Evolutionary conservation across 140 eudicot species (phyloP), one percentile per base, ranked within the genome.

Genomic region (Bidens hawaiensis): DNA sequence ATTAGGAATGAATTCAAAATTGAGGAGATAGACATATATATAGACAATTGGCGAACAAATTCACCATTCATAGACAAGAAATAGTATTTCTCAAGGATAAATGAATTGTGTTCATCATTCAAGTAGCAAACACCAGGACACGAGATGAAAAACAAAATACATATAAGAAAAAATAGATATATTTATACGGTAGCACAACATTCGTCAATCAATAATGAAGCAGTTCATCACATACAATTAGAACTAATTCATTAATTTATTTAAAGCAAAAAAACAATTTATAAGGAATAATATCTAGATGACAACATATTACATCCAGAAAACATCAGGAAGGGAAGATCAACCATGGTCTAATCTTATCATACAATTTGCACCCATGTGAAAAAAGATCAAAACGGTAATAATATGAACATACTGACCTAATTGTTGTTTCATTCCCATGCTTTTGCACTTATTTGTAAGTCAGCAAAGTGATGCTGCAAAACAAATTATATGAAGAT

Each of bases 341-440:
- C 45, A 38, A 43, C 42, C 45, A 31, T 72, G 67, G 72, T 65
- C 62, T 46, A 64, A 65, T 73, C 61, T 17, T 65, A 65, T 73
- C 27, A 34, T 48, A 66, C 64, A 58, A 59, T 65, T 38, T 55
- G 49, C 55, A 65, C 73, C 69, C 66, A 65, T 73, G 67, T 16
- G 73, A 55, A 24, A n/a, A 6, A 25, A 56, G 61, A 65, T 65
- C 18, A 18, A 36, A 65, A 27, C 57, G 3, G 18, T 28, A 53
- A 63, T 28, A 18, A 67, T 36, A 65, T 66, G 63, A 49, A 66
- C 64, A 57, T 50, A 59, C 69, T 65, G 63, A 74, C 78, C 74
- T 74, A 74, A 66, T 28, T 59, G 68, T 19, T 36, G 68, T 26
- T 48, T 50, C 67, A 57, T 58, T 74, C 73, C 69, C 74, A 74